A percentile compares a stretch with the other conserved stretches of the same genome.
These are phyloP conservation scores for Xylaria sp. DNA, from an alignment of 2,329 filamentous ascomycete genomes.

Conservation along the genomic window DNA sequence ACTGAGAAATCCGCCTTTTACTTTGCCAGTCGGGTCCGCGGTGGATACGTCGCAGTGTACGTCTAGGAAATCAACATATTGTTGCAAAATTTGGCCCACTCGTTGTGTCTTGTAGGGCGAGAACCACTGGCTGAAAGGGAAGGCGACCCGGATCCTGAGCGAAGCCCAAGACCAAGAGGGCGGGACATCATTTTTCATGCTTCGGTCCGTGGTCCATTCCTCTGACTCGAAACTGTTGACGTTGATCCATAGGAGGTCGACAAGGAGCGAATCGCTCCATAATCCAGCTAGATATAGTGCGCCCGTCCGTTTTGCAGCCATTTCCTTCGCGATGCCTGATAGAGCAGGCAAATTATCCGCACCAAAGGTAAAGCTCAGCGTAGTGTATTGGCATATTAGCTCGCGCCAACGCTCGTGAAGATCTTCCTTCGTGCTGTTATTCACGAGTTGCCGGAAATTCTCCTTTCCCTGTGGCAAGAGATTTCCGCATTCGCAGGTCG, in stretches of 20 bases:
- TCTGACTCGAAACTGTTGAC: not conserved
- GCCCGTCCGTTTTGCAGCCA: not conserved
- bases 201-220: not conserved
- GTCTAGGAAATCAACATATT: not conserved
- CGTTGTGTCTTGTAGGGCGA: not conserved
- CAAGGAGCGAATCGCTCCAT: not conserved
- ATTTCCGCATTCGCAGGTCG: not conserved
- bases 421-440: not conserved
- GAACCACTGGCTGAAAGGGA: not conserved
- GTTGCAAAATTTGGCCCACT: not conserved
- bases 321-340: not conserved
- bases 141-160: not conserved
- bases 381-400: not conserved
- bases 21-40: not conserved
- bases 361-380: not conserved
- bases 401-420: not conserved
- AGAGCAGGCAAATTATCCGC: not conserved
- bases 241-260: constrained; percentile 1
- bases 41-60: not conserved
- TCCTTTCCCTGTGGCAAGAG: not conserved
- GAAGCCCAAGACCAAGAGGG: not conserved
- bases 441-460: not conserved
- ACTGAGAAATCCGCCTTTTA: not conserved
- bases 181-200: not conserved
- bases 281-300: not conserved